Evolutionary conservation across 192 early-diverging fungal genomes (phyloP).

Genomic region (Podila clonocystis): DNA sequence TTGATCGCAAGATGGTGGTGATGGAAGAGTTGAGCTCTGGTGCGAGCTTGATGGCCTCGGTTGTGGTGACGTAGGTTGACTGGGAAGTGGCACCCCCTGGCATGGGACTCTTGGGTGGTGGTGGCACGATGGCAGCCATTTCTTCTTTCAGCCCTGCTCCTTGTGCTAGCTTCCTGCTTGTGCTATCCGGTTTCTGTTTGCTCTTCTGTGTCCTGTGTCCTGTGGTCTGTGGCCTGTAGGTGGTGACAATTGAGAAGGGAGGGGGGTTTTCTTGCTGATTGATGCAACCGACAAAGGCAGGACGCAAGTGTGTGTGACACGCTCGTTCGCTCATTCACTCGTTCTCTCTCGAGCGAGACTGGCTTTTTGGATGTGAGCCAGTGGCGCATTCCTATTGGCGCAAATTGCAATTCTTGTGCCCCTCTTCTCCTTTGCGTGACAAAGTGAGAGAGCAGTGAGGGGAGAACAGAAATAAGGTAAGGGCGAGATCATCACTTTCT

Average conservation of each 20-base stretch:
- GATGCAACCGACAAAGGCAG: not conserved
- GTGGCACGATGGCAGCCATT: not conserved
- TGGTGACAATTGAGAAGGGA: not conserved
- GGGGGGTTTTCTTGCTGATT: not conserved
- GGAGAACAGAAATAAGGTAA: not conserved
- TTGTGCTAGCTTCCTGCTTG: too few relatives aligned
- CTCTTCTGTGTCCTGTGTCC: too few relatives aligned
- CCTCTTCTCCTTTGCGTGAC: not conserved
- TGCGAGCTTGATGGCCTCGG: constrained; percentile 54
- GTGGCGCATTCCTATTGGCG: constrained; percentile 43
- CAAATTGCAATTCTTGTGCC: not conserved
- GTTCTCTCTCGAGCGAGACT: not conserved
- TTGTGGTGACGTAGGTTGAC: constrained; percentile 26
- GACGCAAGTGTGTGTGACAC: not conserved
- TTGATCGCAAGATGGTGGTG: constrained; percentile 61
- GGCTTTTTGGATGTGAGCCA: constrained; percentile 1
- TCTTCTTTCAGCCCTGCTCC: not conserved
- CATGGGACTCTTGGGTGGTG: constrained; percentile 14
- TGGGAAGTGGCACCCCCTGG: not conserved
- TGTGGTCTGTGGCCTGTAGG: too few relatives aligned
- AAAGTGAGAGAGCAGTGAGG: not conserved
- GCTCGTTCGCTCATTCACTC: not conserved
- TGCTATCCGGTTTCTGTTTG: too few relatives aligned
- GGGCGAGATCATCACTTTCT: not conserved
- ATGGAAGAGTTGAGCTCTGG: constrained; percentile 68